phyloP scores from a whole-genome alignment of 176 grass and related monocot species.

The Carex scoparia region DNA sequence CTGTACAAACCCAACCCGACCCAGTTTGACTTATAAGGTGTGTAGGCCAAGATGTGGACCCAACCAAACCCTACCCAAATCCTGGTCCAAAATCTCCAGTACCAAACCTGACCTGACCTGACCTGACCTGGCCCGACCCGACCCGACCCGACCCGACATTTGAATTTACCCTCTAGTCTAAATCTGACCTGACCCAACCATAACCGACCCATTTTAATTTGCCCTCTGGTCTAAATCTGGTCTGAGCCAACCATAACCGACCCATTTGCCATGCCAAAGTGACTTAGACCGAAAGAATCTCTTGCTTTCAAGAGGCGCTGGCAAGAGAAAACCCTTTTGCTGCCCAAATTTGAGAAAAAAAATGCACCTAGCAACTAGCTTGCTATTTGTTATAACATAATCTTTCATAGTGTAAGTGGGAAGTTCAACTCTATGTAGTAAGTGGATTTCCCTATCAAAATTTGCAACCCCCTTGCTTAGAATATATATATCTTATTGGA shows the following conservation, averaged over 20 bases:
- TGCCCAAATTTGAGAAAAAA: constrained; percentile 3
- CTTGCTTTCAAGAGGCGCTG: constrained; percentile 13
- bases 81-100: background rate
- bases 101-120: background rate
- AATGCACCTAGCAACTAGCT: background rate
- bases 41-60: background rate
- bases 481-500: constrained; percentile 22
- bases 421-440: constrained; percentile 2
- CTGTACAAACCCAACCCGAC: background rate
- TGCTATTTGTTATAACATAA: background rate
- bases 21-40: background rate
- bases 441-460: constrained; percentile 28
- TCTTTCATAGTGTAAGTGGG: constrained; percentile 11
- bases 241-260: constrained; percentile 12
- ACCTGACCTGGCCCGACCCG: background rate
- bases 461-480: constrained; percentile 26
- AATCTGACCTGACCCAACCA: background rate
- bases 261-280: background rate
- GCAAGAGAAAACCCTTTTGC: background rate
- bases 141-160: background rate
- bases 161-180: background rate
- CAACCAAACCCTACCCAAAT: background rate
- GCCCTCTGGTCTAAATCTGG: constrained; percentile 3
- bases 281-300: constrained; percentile 19
- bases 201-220: constrained; percentile 20